Percentiles rank a stretch among this genome's conserved stretches.
These are phyloP conservation scores for Leccinum uliginosum DNA, from an alignment of 768 basidiomycete species.

Conservation along the genomic window DNA sequence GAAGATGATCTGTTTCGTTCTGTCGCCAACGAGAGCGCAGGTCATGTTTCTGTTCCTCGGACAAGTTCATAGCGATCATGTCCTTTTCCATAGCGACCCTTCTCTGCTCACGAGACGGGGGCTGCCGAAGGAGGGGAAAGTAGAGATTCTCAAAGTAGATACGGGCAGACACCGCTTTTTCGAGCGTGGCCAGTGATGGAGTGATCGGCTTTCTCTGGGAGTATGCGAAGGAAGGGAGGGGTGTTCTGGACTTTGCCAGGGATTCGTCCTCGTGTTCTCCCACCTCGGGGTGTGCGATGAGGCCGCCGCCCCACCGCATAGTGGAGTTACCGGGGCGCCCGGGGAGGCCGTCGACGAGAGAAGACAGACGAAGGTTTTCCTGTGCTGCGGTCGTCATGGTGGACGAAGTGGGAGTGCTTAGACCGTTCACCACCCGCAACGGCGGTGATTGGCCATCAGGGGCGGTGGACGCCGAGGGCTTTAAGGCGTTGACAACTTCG, in stretches of 20 bases:
- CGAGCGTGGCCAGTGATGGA: constrained; percentile 87
- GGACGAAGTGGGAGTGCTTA: constrained; percentile 66
- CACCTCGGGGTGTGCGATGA: constrained; percentile 62
- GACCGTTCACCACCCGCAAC: constrained; percentile 77
- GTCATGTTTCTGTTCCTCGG: constrained; percentile 63
- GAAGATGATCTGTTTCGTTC: constrained; percentile 88
- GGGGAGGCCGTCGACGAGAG: constrained; percentile 44
- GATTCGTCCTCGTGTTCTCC: constrained; percentile 52
- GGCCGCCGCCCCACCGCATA: constrained; percentile 54
- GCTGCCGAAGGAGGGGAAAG: constrained; percentile 80
- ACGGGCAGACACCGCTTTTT: constrained; percentile 87
- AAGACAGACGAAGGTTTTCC: constrained; percentile 54
- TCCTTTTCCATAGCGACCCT: constrained; percentile 84
- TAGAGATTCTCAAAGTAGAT: constrained; percentile 94
- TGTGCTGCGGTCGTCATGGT: constrained; percentile 71
- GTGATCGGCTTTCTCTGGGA: constrained; percentile 56
- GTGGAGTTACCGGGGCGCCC: constrained; percentile 57
- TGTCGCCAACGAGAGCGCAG: constrained; percentile 73
- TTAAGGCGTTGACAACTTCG: constrained; percentile 68
- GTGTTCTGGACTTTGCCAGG: constrained; percentile 16
- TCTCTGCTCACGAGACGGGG: constrained; percentile 82
- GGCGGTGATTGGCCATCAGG: constrained; percentile 43
- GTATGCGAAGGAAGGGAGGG: constrained; percentile 32
- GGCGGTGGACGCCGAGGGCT: constrained; percentile 46
- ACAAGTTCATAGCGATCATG: constrained; percentile 69